These are phyloP conservation scores for Xylariaceae sp. DNA, from an alignment of 2,329 filamentous ascomycete genomes.

Conservation along the genomic window DNA sequence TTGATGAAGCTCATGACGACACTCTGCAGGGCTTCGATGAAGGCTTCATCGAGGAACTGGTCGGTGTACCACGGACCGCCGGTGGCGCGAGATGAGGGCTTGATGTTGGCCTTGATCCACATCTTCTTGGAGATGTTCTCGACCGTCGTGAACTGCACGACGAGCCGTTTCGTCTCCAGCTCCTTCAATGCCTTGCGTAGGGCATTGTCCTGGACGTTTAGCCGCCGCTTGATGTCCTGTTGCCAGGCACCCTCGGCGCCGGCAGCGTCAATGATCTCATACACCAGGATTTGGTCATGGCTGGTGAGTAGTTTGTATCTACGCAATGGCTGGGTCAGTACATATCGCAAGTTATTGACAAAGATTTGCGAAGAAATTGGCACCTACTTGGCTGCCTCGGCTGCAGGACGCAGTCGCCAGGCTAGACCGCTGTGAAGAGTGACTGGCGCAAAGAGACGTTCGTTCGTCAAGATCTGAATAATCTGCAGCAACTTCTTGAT, in stretches of 20 bases:
- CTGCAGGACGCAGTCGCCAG: slow-evolving; percentile 55
- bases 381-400: slow-evolving; percentile 57
- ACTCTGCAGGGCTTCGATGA: slow-evolving; percentile 70
- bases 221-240: slow-evolving; percentile 71
- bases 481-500: slow-evolving; percentile 50
- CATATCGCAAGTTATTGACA: neutral
- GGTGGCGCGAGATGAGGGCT: slow-evolving; percentile 82
- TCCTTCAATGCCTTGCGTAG: slow-evolving; percentile 78
- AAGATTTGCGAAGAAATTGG: neutral
- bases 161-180: slow-evolving; percentile 74
- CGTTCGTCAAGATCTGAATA: slow-evolving; percentile 53
- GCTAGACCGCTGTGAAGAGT: slow-evolving; percentile 40
- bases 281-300: slow-evolving; percentile 78
- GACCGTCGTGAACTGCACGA: slow-evolving; percentile 86
- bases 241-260: slow-evolving; percentile 87
- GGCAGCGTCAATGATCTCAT: slow-evolving; percentile 80
- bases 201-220: slow-evolving; percentile 77
- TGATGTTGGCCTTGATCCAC: slow-evolving; percentile 84
- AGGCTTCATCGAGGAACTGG: slow-evolving; percentile 79
- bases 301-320: slow-evolving; percentile 57
- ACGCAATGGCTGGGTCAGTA: slow-evolving; percentile 1
- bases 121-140: slow-evolving; percentile 89
- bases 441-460: slow-evolving; percentile 53
- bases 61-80: slow-evolving; percentile 95
- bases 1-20: slow-evolving; percentile 33